Base-by-base conservation (phyloP, 1,284 basidiomycete genomes). In the Ganoderma resinaceum region DNA sequence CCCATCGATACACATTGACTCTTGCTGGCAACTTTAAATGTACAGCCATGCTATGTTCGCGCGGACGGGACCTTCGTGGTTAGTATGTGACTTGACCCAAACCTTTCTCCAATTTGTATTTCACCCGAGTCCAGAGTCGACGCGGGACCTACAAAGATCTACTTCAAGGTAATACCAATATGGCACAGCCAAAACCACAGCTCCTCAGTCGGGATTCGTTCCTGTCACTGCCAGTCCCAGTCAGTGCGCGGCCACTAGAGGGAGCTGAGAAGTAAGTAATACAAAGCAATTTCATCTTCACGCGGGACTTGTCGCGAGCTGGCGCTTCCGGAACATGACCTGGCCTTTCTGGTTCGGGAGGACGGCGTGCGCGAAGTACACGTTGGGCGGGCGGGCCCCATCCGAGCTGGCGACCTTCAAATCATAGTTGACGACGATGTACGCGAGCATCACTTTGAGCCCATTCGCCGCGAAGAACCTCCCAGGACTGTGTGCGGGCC, bases 361-460 rank as follows among this genome's bases (percentile, higher is more conserved):
- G 40, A 62, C 52, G 53, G 18, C 40, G 26, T 49, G 42, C 18
- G 38, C 52, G 43, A 64, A 40, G 59, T 40, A 29, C 38, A 42
- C n/a, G 63, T 61, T 69, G 70, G 46, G 11, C 23, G 46, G 46
- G 46, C 46, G 46, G 23, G 46, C 46, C 9, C 46, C 46, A 23
- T 26, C 46, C 46, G 9, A n/a, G 46, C n/a, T 71, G 40, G 40
- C 40, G 49, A 73, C 46, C 66, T 74, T 72, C 29, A 74, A 37
- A 52, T 74, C 73, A 57, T 76, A 76, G 18, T 65, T 72, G 37
- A 74, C 31, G 14, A 72, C 70, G 38, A 72, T 43, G 63, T 73
- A 70, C 49, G 73, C 73, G 31, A 73, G 63, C 69, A 74, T 72
- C 35, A 66, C 66, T 23, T 49, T 49, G 9, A 49, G 46, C 46